phyloP scores from a whole-genome alignment of 192 early-diverging fungal species.

The Coemansia sp. region DNA sequence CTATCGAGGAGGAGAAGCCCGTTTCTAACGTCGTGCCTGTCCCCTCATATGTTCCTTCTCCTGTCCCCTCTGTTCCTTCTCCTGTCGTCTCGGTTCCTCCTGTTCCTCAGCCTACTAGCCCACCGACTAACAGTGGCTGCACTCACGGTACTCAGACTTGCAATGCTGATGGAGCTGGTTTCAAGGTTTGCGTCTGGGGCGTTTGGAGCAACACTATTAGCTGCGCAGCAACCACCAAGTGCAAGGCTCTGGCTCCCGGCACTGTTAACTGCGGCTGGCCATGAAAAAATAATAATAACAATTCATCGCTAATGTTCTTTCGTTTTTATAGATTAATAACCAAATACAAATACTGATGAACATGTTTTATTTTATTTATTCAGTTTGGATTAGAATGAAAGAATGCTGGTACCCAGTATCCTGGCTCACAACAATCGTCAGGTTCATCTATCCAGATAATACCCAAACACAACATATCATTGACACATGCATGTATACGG shows the following conservation, averaged over 20 bases:
- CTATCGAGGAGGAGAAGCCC: constrained; percentile 10
- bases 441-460: constrained; percentile 48
- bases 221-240: constrained; percentile 29
- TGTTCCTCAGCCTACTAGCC: not conserved
- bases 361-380: not conserved
- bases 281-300: not conserved
- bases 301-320: not conserved
- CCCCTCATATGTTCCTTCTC: not conserved
- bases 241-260: constrained; percentile 21
- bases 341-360: not conserved
- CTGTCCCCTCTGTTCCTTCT: not conserved
- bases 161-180: constrained; percentile 23
- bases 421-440: constrained; percentile 10
- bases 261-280: constrained; percentile 35
- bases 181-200: constrained; percentile 48
- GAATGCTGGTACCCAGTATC: constrained; percentile 53
- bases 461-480: constrained; percentile 50
- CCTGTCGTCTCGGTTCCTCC: constrained; percentile 12
- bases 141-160: constrained; percentile 35
- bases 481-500: constrained; percentile 36
- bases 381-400: constrained; percentile 4
- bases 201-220: constrained; percentile 16
- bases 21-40: not conserved
- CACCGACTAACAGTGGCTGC: constrained; percentile 14
- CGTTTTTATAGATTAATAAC: not conserved